These are phyloP conservation scores for Pythium sukuiense DNA, from an alignment of 352 stramenopile species.

Conservation along the genomic window DNA sequence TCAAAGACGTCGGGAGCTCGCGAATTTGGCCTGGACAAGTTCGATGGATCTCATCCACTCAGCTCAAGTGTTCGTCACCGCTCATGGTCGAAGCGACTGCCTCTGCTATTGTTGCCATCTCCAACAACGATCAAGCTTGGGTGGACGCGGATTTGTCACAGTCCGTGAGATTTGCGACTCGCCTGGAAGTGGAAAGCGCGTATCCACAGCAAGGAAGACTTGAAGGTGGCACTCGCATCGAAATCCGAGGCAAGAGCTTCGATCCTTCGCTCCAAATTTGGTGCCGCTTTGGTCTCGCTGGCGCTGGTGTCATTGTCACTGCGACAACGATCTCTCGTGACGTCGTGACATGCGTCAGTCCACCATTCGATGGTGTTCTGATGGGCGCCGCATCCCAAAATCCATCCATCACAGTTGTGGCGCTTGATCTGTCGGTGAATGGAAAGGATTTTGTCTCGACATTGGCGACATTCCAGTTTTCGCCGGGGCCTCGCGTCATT, in stretches of 20 bases:
- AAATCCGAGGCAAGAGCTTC: slow-evolving; percentile 60
- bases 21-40: slow-evolving; percentile 18
- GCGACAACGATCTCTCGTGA: slow-evolving; percentile 30
- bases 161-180: slow-evolving; percentile 23
- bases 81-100: slow-evolving; percentile 23
- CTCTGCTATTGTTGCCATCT: slow-evolving; percentile 36
- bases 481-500: slow-evolving; percentile 36
- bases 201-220: slow-evolving; percentile 45
- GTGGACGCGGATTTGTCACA: not conserved
- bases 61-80: slow-evolving; percentile 52
- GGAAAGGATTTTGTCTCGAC: slow-evolving; percentile 63
- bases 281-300: slow-evolving; percentile 63
- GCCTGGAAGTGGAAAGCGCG: slow-evolving; percentile 44
- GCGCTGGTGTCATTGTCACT: slow-evolving; percentile 21
- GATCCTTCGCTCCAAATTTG: slow-evolving; percentile 32
- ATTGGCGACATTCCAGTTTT: slow-evolving; percentile 52
- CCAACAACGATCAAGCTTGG: slow-evolving; percentile 56
- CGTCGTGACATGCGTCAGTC: slow-evolving; percentile 43
- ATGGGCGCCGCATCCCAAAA: slow-evolving; percentile 8
- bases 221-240: slow-evolving; percentile 55
- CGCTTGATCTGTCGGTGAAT: slow-evolving; percentile 59
- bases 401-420: slow-evolving; percentile 1
- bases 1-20: slow-evolving; percentile 20
- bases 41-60: slow-evolving; percentile 41
- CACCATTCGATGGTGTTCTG: slow-evolving; percentile 27